Evolutionary conservation across 495 filamentous ascomycete species (phyloP), one percentile per base, ranked within the genome.

Genomic region (Podospora anserina): DNA sequence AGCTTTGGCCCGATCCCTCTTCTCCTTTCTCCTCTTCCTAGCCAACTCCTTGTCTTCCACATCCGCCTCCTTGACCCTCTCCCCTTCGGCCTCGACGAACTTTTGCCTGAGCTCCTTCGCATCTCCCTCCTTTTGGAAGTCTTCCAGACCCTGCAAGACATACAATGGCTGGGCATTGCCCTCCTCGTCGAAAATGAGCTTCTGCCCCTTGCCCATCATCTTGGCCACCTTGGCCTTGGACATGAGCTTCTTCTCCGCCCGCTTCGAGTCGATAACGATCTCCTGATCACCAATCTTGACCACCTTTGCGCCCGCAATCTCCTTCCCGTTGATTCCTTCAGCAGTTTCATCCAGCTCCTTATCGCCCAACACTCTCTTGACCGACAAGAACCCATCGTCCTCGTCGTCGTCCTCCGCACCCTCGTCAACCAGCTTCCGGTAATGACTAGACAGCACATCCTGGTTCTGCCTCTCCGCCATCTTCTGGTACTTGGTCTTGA

Each of bases 401-500:
- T 87, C 88, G 57, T 88, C 87, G 64, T 87, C 88, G 18, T 75
- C 78, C 7, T 78, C 75, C 16, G 78, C 71, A 19, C 82, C 85
- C 62, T 88, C 89, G 58, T 91, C 88, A 71, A 97, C 85, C 65
- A 98, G 85, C 70, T 92, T 96, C 55, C 87, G 87, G 80, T 97
- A 98, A 79, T 97, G 96, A 54, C 88, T 88, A 55, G 95, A 91
- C 69, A 99, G 81, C n/a, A 99, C 89, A 69, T 96, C 92, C 72
- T 97, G 93, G 79, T 98, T 97, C 68, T 89, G 89, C 69, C 95
- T 83, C 81, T 97, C 94, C 72, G 97, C 96, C 93, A 97, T 97
- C 68, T 93, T 92, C 74, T 98, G 92, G 75, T 94, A 94, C 78
- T 95, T 97, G 26, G 95, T 98, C 58, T 92, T 85, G 5, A 94